Base-by-base conservation (phyloP, 2,329 filamentous ascomycete species). In the Coniochaeta sp. region DNA sequence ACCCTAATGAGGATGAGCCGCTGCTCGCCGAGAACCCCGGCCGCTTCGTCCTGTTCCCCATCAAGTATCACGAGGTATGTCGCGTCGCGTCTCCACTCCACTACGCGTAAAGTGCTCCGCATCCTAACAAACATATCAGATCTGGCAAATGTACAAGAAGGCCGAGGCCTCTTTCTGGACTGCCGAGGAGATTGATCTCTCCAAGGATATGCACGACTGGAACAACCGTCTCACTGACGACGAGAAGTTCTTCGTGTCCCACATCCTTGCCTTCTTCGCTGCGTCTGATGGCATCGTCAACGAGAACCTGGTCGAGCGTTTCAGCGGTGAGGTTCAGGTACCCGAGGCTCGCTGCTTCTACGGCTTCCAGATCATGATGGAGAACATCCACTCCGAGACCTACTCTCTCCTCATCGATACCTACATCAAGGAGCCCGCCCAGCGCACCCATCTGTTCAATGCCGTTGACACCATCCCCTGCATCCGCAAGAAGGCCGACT, bases 131-230 rank as follows among this genome's bases (percentile, higher is more conserved):
- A 48, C 50, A 55, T 58, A 51, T 68, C 63, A 96, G 91, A 95
- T 96, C 72, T 99, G 94, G 94, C 92, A 97, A 74, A 97, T 97
- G 92, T 99, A 99, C 84, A 99, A 99, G 85, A 97, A 97, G 78
- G 91, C 91, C 60, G 92, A 99, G 73, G 94, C 94, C 50, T 97
- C 94, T 40, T 99, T 99, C 86, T 99, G 94, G 94, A 99, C 94
- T 38, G 94, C 94, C 50, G 94, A 99, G 73, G 94, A 99, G 79
- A 97, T 99, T 63, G 94, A 99, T 73, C 83, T 99, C 49, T 97
- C 92, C 65, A 99, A 99, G 78, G 94, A 99, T 71, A 81, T 97
- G 54, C 89, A 96, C 78, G 94, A 99, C 78, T 99, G 94, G 94
- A 95, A 96, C 82, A 95, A 96, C 80, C 87, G 87, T 63, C 77